Evolutionary conservation across 495 filamentous ascomycete genomes (phyloP), one percentile per base, ranked within the genome.

Genomic region (Penicillium daleae): DNA sequence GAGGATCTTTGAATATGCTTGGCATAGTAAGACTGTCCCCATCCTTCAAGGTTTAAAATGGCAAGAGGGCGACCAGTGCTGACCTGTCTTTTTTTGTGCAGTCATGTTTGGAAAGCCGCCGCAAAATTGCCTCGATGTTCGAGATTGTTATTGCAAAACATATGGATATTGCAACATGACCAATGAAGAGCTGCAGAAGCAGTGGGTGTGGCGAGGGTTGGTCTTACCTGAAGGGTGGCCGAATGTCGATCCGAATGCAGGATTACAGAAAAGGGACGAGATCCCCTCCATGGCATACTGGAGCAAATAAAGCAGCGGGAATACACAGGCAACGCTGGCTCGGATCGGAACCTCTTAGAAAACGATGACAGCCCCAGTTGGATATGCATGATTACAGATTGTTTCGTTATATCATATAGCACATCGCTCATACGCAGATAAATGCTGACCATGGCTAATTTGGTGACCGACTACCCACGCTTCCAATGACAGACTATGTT

Each of bases 1-100:
- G 12, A 65, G 88, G 12, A 77, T 92, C 22, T 75, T 90, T 71
- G 90, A 92, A 73, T 91, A 88, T 67, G 70, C 83, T 42, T 92
- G 90, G 89, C 89, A 92, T 72, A 80, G 76, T 80, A 59, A 59
- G 76, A 1, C 6, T 35, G 15, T 33, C 50, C 52, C 52, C 21
- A 71, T 57, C 31, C n/a, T 55, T 35, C 29, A 17, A 5, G 15
- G 12, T n/a, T n/a, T n/a, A n/a, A n/a, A n/a, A n/a, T n/a, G n/a
- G n/a, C n/a, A n/a, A n/a, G n/a, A n/a, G n/a, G 17, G 29, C 12
- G 51, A 24, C 31, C 1, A 10, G 29, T 35, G 51, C 51, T 54
- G 51, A 54, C 51, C 15, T n/a, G n/a, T n/a, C 15, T 27, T 0
- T 13, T 22, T 57, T 32, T 0, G 12, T 26, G 26, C 17, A 76